Evolutionary conservation across 495 filamentous ascomycete genomes (phyloP).

Genomic region (Chaetomium tenue): DNA sequence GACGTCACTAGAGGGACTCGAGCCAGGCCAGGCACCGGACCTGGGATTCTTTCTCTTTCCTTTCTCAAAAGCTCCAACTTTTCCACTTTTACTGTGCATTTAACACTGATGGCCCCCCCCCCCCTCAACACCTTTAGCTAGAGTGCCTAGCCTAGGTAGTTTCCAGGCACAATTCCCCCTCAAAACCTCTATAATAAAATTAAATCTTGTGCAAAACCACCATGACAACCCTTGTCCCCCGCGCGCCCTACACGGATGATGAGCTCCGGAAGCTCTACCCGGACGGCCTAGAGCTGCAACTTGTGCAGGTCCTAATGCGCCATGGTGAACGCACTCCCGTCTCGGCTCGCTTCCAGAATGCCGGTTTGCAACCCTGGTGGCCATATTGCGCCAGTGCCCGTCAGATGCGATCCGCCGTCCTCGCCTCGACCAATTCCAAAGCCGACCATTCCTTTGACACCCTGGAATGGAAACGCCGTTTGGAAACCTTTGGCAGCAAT

Average conservation of each 20-base stretch:
- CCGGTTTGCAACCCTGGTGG: slow-evolving; percentile 84
- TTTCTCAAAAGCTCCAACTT: neutral
- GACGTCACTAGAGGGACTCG: slow-evolving; percentile 6
- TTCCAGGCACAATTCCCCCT: neutral
- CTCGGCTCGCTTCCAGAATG: slow-evolving; percentile 80
- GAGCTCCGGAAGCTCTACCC: slow-evolving; percentile 87
- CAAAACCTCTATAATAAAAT: neutral
- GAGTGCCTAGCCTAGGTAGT: too few relatives aligned
- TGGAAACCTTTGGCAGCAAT: slow-evolving; percentile 74
- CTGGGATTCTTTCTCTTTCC: neutral
- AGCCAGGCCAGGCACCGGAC: neutral
- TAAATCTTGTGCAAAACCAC: neutral
- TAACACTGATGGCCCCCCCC: too few relatives aligned
- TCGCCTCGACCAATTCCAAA: slow-evolving; percentile 41
- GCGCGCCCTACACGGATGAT: slow-evolving; percentile 71
- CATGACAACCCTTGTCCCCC: slow-evolving; percentile 78
- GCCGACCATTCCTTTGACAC: slow-evolving; percentile 51
- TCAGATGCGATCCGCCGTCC: slow-evolving; percentile 67
- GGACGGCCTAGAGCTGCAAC: slow-evolving; percentile 69
- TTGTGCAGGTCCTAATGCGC: slow-evolving; percentile 87
- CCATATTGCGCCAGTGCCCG: slow-evolving; percentile 82
- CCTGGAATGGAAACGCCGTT: slow-evolving; percentile 72
- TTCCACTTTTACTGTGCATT: too few relatives aligned
- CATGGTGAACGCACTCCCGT: slow-evolving; percentile 92
- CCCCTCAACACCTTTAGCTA: too few relatives aligned